phyloP scores from a whole-genome alignment of 768 basidiomycete genomes.

The Xerocomellus amylosporus region DNA sequence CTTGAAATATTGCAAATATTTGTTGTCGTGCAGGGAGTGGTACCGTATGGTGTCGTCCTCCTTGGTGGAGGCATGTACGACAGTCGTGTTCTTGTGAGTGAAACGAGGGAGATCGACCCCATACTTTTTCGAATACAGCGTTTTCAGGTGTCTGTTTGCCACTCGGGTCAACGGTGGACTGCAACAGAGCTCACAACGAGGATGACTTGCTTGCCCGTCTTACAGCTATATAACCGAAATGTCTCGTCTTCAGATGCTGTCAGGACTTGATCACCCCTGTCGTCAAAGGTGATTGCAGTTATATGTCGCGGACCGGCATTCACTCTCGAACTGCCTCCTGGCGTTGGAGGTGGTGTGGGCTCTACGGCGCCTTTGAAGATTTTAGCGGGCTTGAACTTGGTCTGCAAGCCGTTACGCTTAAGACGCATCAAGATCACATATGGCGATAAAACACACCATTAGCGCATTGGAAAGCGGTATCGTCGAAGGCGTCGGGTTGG shows the following conservation, averaged over 20 bases:
- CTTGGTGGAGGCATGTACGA: slow-evolving; percentile 91
- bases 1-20: slow-evolving; percentile 92
- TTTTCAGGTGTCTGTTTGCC: slow-evolving; percentile 61
- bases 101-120: slow-evolving; percentile 93
- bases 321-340: slow-evolving; percentile 36
- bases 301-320: slow-evolving; percentile 64
- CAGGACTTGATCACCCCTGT: slow-evolving; percentile 80
- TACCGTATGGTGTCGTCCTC: slow-evolving; percentile 94
- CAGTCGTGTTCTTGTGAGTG: slow-evolving; percentile 84
- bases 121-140: slow-evolving; percentile 91
- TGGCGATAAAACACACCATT: slow-evolving; percentile 42
- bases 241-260: slow-evolving; percentile 92
- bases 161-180: slow-evolving; percentile 29
- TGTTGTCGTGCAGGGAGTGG: slow-evolving; percentile 94
- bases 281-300: slow-evolving; percentile 88
- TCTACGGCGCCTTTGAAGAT: slow-evolving; percentile 83
- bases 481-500: slow-evolving; percentile 29
- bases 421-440: background rate
- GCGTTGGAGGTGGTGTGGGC: slow-evolving; percentile 46
- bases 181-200: slow-evolving; percentile 14
- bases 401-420: slow-evolving; percentile 38
- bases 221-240: slow-evolving; percentile 84
- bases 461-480: slow-evolving; percentile 46
- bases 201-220: slow-evolving; percentile 86
- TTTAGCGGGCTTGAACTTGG: slow-evolving; percentile 81